A percentile compares a stretch with the other conserved stretches of the same genome.
These are phyloP conservation scores for Phytophthora meadii DNA, from an alignment of 352 stramenopile genomes.

Conservation along the genomic window DNA sequence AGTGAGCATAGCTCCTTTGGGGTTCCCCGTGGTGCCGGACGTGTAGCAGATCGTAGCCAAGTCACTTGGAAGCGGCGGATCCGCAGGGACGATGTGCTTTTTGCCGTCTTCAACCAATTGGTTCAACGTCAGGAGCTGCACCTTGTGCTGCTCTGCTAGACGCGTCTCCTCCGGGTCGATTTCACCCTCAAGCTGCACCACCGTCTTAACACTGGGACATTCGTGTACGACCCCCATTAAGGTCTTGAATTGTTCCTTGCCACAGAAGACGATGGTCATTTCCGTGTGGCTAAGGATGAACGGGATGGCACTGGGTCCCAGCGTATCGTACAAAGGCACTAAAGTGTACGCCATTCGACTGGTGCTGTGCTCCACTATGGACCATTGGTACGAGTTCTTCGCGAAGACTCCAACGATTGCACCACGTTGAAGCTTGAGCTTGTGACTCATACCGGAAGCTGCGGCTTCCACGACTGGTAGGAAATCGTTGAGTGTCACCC, in stretches of 20 bases:
- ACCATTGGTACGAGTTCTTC: conserved; percentile 81
- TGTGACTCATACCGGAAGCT: conserved; percentile 46
- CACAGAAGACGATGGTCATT: conserved; percentile 76
- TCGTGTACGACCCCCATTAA: conserved; percentile 56
- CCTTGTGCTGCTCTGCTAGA: conserved; percentile 39
- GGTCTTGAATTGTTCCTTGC: conserved; percentile 57
- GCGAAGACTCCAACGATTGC: conserved; percentile 74
- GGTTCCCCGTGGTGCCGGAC: conserved; percentile 74
- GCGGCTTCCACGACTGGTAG: conserved; percentile 52
- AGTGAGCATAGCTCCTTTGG: conserved; percentile 74
- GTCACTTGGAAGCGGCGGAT: conserved; percentile 67
- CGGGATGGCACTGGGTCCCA: conserved; percentile 64
- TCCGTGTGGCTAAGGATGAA: conserved; percentile 84
- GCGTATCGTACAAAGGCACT: conserved; percentile 84
- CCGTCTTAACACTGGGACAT: conserved; percentile 56
- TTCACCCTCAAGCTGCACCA: conserved; percentile 63
- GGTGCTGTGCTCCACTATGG: conserved; percentile 63
- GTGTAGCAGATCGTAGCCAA: conserved; percentile 94
- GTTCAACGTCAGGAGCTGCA: conserved; percentile 49
- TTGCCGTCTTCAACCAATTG: conserved; percentile 50
- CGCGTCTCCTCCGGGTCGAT: conserved; percentile 43
- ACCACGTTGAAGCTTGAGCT: conserved; percentile 42
- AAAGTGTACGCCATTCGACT: conserved; percentile 77
- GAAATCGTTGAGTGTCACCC: conserved; percentile 70
- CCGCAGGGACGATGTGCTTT: conserved; percentile 49